Base-by-base conservation (phyloP, 2,329 filamentous ascomycete species). In the Aureobasidium pullulans region DNA sequence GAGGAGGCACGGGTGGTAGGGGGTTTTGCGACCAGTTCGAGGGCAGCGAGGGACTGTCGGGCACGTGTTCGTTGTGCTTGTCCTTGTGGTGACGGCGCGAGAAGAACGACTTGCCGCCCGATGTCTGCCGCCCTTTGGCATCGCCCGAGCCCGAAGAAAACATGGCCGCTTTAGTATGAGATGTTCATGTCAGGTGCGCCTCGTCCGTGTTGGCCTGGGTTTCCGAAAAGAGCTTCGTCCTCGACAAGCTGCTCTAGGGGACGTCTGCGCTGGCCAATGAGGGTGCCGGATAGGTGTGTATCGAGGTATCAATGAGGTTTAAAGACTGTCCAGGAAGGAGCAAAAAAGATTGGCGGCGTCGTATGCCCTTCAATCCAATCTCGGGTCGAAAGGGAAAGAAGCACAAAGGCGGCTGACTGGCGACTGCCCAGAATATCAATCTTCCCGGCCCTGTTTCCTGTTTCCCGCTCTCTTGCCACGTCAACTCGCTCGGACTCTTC, bases 41-140 rank as follows among this genome's bases (percentile, higher is more conserved):
- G 7, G 42, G 79, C 77, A 69, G 86, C 34, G 54, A 83, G 66
- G 83, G 79, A 72, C 84, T 82, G 63, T 76, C 67, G 44, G 54
- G 54, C 43, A 47, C 54, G 23, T 80, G 79, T 71, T 85, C 83
- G 72, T 85, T 85, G 43, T 57, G 42, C 68, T 83, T 82, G 75
- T 95, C 88, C 77, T 90, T 94, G 68, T 79, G 70, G 68, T 79
- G 71, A 62, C 81, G 88, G 70, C 91, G 84, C 69, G 90, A 91
- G 78, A 96, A 96, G 79, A 96, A 90, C 63, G 87, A 90, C 72
- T 87, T 87, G 71, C 84, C 82, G 71, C 85, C 87, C 69, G 89
- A 91, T 65, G 88, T 90, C 79, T 93, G 88, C 75, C 89, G 85
- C 69, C 87, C 81, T 77, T 92, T 90, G 78, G 89, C 87, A 78